Base-by-base conservation (phyloP, 352 stramenopile genomes). In the Globisporangium paroecandrum region DNA sequence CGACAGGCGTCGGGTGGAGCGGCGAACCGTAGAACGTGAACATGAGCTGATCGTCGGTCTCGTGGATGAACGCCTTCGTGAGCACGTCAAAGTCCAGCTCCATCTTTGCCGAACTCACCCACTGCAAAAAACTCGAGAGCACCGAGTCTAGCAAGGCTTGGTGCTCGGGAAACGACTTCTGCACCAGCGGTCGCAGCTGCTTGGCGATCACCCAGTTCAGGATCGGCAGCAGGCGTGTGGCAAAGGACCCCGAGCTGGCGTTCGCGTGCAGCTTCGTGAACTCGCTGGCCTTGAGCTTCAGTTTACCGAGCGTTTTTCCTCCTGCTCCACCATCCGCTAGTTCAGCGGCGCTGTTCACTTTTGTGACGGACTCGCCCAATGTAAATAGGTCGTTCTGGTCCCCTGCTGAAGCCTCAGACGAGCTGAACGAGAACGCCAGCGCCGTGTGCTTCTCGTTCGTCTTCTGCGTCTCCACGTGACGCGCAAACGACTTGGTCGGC, bases 261-360 rank as follows among this genome's bases (percentile, higher is more conserved):
- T 67, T 77, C 0, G 84, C 81, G 46, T 90, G 81, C 38, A 91
- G 72, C 69, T 89, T 88, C 1, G 83, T 90, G 70, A 90, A 86
- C 46, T 80, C 75, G 34, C 81, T 89, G 2, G 83, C 78, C 13
- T 69, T 68, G 27, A 89, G 53, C 1, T 76, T 76, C 63, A 73
- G 63, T 41, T 71, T 78, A 5, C 66, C 66, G 20, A 68, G 69
- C 41, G 4, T 34, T 8, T 22, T 22, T 27, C 13, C n/a, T 43
- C 3, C 24, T 57, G 15, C 0, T n/a, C 41, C 36, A 29, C 51
- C 5, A 10, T 1, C 59, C 6, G 62, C n/a, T 20, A 72, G 47
- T 22, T 63, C 25, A 10, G 54, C 38, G 1, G 61, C 55, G 27
- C 62, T 71, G 27, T 68, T 58, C 18, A 65, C 60, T 41, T 62